Evolutionary conservation across 2,329 filamentous ascomycete genomes (phyloP).

Genomic region (Cytospora mali): DNA sequence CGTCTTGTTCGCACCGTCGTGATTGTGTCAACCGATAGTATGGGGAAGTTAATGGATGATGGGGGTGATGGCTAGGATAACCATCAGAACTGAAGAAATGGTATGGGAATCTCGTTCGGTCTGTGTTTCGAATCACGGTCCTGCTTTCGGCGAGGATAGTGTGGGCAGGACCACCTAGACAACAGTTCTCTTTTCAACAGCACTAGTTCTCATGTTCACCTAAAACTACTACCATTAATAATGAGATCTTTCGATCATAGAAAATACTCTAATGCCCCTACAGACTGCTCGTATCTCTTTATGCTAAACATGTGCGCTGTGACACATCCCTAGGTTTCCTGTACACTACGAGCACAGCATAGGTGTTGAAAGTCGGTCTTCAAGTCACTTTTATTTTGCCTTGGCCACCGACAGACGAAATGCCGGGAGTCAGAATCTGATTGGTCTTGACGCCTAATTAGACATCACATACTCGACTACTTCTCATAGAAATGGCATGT

Average conservation of each 20-base stretch:
- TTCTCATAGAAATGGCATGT: no score
- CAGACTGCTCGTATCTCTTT: no score
- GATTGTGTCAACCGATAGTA: not conserved
- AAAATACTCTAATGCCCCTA: no score
- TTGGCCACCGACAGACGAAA: no score
- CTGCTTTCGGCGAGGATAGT: not conserved
- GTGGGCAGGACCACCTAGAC: slow-evolving; percentile 3
- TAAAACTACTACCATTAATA: slow-evolving; percentile 7
- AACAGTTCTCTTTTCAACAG: slow-evolving; percentile 6
- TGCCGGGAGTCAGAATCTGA: no score
- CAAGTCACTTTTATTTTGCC: no score
- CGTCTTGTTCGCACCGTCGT: not conserved
- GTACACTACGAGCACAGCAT: not conserved
- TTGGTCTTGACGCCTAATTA: no score
- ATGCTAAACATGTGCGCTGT: not conserved
- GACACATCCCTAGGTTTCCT: not conserved
- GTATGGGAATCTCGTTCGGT: not conserved
- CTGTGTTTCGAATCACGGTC: not conserved
- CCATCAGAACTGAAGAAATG: not conserved
- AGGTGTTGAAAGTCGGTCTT: no score
- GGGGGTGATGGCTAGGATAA: not conserved
- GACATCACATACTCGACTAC: no score
- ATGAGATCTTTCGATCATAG: not conserved
- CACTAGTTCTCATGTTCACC: slow-evolving; percentile 11
- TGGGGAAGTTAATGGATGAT: not conserved